These are phyloP conservation scores for Rehmannia glutinosa DNA, from an alignment of 257 asterid genomes.

Conservation along the genomic window DNA sequence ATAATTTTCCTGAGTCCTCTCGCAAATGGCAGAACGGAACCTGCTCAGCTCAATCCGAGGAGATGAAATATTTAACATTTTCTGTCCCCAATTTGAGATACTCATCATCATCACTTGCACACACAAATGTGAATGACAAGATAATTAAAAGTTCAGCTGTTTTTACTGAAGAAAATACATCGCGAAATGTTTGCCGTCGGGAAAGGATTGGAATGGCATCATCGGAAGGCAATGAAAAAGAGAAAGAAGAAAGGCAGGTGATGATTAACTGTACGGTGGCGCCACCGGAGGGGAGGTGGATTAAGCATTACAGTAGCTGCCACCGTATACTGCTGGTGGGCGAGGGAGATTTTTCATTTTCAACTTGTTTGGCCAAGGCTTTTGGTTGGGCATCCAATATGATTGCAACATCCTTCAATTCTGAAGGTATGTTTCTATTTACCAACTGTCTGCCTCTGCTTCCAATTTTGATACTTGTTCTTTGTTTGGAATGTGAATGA, in stretches of 20 bases:
- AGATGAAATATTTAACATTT: not conserved
- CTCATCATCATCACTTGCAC: not conserved
- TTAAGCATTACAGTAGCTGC: constrained; percentile 24
- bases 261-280: not conserved
- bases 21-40: too few species aligned
- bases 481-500: not conserved
- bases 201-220: too few species aligned
- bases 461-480: too few species aligned
- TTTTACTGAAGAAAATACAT: not conserved
- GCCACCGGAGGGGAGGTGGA: constrained; percentile 13
- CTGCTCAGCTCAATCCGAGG: too few species aligned
- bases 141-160: not conserved
- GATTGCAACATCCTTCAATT: constrained; percentile 37
- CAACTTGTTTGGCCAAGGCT: constrained; percentile 21
- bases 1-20: too few species aligned
- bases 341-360: constrained; percentile 42
- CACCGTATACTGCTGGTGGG: constrained; percentile 35
- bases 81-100: not conserved
- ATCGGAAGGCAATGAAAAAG: not conserved
- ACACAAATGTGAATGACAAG: not conserved
- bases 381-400: constrained; percentile 29
- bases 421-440: constrained; percentile 7
- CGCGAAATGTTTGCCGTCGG: not conserved
- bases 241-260: not conserved
- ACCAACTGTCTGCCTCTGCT: too few species aligned